Base-by-base conservation (phyloP, 371 early-diverging fungal genomes). In the Mucor velutinosus region DNA sequence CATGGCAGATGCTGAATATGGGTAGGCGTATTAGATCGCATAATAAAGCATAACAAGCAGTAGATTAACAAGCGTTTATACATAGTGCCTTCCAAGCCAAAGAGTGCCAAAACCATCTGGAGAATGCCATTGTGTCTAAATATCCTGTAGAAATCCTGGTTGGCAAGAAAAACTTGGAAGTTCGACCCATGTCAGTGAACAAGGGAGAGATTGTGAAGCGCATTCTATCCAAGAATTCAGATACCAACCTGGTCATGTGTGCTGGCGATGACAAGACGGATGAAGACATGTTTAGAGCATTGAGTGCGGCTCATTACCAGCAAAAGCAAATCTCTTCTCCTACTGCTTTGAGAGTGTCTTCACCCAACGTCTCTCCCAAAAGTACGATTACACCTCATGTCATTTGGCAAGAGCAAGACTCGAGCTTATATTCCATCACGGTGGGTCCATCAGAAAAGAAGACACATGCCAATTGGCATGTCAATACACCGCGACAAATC, bases 121-220 rank as follows among this genome's bases (percentile, higher is more conserved):
- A 95, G 70, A 86, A 90, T 62, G 88, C 93, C 0, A 82, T 96
- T 6, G 80, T 94, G 14, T 90, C 93, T 43, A 96, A 95, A 78
- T 80, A 77, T 62, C 96, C 97, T 0, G 94, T 97, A 12, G 98
- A 97, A 73, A 93, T 96, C 33, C 70, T 99, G 65, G 88, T 96
- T 2, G 99, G 99, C 47, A 98, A 98, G 75, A 97, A 97, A 86
- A 96, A 95, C 57, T 83, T 98, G n/a, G 99, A 99, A 73, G 97
- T 97, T 8, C 81, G 94, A 5, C 95, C 95, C 1, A 84, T 85
- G 49, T 74, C 83, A 32, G 86, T 93, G 67, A 96, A 92, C 77
- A 93, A 93, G 87, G 99, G 99, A 17, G 97, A 96, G 72, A 95
- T 98, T 65, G 96, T 97, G 58, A 95, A 94, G 75, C 86, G 94